These are phyloP conservation scores for Tephrocybe sp. DNA, from an alignment of 768 basidiomycete genomes.

Conservation along the genomic window DNA sequence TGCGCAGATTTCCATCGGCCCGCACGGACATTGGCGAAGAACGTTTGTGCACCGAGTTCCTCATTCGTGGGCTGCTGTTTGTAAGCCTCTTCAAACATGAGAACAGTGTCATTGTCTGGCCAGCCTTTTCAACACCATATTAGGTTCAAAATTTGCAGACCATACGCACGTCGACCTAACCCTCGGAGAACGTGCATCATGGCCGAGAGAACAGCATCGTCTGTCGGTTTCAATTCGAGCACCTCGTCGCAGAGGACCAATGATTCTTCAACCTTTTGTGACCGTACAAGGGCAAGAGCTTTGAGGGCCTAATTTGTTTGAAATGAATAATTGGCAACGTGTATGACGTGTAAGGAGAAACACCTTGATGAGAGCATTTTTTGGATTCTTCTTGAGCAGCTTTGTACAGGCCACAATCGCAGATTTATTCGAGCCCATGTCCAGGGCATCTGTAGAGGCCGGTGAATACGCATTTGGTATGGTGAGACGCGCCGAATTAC, in stretches of 20 bases:
- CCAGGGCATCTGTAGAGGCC: slow-evolving; percentile 66
- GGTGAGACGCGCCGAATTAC: slow-evolving; percentile 37
- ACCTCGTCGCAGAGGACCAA: slow-evolving; percentile 79
- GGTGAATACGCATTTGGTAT: not conserved
- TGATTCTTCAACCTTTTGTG: slow-evolving; percentile 85
- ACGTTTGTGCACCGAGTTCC: slow-evolving; percentile 80
- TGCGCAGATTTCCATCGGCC: slow-evolving; percentile 87
- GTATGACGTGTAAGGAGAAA: slow-evolving; percentile 9
- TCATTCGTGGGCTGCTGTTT: slow-evolving; percentile 80
- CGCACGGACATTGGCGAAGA: slow-evolving; percentile 81
- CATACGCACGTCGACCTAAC: slow-evolving; percentile 61
- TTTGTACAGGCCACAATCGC: slow-evolving; percentile 87
- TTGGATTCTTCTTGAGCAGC: slow-evolving; percentile 82
- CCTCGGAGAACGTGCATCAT: slow-evolving; percentile 85
- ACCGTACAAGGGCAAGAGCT: slow-evolving; percentile 79
- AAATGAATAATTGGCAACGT: slow-evolving; percentile 3
- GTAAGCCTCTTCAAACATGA: slow-evolving; percentile 86
- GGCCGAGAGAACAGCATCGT: slow-evolving; percentile 72
- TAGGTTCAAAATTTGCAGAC: not conserved
- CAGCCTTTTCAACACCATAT: slow-evolving; percentile 1
- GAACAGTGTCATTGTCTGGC: slow-evolving; percentile 73
- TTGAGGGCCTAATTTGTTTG: slow-evolving; percentile 63
- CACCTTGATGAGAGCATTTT: slow-evolving; percentile 71
- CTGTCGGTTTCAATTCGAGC: slow-evolving; percentile 67
- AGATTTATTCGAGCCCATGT: slow-evolving; percentile 84